phyloP scores from a whole-genome alignment of 2,329 filamentous ascomycete species.

The Colletotrichum lentis region DNA sequence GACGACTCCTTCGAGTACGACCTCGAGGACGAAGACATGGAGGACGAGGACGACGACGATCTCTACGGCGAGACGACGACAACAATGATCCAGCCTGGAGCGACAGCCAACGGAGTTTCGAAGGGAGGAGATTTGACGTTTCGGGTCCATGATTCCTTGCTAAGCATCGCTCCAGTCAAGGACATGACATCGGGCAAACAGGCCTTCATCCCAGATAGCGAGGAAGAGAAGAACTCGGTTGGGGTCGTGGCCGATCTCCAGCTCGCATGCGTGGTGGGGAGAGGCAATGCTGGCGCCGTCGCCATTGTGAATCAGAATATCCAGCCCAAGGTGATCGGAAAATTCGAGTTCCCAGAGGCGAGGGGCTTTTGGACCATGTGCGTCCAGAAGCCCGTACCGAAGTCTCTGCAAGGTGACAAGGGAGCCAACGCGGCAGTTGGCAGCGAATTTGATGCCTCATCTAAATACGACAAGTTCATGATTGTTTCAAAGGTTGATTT shows the following conservation, averaged over 20 bases:
- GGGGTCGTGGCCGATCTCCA: conserved; percentile 66
- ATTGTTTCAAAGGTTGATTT: conserved; percentile 78
- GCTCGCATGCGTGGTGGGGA: conserved; percentile 68
- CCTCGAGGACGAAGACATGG: conserved; percentile 63
- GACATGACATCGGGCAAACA: conserved; percentile 75
- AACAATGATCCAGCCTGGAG: conserved; percentile 44
- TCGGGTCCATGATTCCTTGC: conserved; percentile 76
- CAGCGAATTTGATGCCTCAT: conserved; percentile 65
- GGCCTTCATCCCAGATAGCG: conserved; percentile 52
- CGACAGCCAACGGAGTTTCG: conserved; percentile 50
- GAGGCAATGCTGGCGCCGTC: conserved; percentile 72
- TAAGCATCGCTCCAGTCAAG: conserved; percentile 81
- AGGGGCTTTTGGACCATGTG: conserved; percentile 83
- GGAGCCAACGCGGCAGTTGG: conserved; percentile 59
- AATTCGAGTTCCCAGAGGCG: conserved; percentile 76
- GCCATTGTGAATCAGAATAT: conserved; percentile 81
- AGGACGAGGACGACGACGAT: conserved; percentile 70
- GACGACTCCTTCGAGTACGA: conserved; percentile 64
- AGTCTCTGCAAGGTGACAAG: conserved; percentile 62
- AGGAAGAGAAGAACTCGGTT: conserved; percentile 53
- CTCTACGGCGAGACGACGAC: conserved; percentile 58
- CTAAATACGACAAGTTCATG: conserved; percentile 79
- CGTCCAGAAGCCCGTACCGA: conserved; percentile 72
- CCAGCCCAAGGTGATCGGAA: conserved; percentile 74
- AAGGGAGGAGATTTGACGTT: conserved; percentile 75